phyloP scores from a whole-genome alignment of 176 grass and related monocot genomes.

The Rhynchospora tenuis region DNA sequence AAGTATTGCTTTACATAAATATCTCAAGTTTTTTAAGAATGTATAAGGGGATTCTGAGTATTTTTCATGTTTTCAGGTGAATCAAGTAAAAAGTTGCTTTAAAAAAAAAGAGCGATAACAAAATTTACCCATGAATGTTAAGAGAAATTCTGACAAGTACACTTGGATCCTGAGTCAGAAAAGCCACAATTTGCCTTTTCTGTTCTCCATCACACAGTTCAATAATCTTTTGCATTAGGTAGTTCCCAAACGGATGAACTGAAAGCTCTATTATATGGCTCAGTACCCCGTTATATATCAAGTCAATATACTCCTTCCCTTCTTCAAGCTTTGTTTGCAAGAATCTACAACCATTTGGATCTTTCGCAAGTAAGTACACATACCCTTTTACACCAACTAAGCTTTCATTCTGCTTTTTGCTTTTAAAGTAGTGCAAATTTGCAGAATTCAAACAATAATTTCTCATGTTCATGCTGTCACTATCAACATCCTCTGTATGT shows the following conservation, averaged over 20 bases:
- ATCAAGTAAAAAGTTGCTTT: background rate
- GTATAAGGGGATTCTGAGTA: background rate
- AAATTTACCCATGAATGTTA: slow-evolving; percentile 61
- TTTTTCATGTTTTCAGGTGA: background rate
- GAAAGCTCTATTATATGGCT: slow-evolving; percentile 65
- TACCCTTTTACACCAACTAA: slow-evolving; percentile 40
- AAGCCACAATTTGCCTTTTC: slow-evolving; percentile 44
- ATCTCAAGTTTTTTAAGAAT: background rate
- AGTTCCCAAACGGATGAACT: slow-evolving; percentile 77
- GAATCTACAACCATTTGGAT: slow-evolving; percentile 76
- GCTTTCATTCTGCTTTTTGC: slow-evolving; percentile 25
- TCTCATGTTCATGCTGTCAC: slow-evolving; percentile 16
- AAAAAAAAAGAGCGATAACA: background rate
- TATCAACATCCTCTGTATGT: background rate
- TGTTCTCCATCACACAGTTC: slow-evolving; percentile 56
- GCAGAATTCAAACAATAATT: slow-evolving; percentile 17
- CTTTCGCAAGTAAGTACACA: slow-evolving; percentile 57
- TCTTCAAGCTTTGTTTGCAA: slow-evolving; percentile 71
- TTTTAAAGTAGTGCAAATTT: slow-evolving; percentile 19
- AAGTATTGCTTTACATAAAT: background rate
- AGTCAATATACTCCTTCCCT: slow-evolving; percentile 51
- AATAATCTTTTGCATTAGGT: slow-evolving; percentile 93
- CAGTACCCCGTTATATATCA: slow-evolving; percentile 51
- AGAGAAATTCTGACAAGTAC: slow-evolving; percentile 63
- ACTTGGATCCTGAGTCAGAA: slow-evolving; percentile 34